Base-by-base conservation (phyloP, 768 basidiomycete genomes). In the Suillus brevipes region DNA sequence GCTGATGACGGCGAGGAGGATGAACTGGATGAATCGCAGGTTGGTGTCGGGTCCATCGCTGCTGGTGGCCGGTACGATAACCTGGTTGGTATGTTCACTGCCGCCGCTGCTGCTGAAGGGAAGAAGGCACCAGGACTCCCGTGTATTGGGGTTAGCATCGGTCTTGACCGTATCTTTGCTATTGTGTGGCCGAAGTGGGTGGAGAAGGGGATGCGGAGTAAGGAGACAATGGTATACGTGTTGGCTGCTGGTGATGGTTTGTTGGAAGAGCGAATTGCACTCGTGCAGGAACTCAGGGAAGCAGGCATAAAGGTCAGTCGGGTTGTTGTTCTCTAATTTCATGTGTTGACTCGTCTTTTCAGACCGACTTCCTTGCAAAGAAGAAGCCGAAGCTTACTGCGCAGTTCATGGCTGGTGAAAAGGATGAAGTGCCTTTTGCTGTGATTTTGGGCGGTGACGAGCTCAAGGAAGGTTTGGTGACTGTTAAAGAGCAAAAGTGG, bases 1-100 rank as follows among this genome's bases (percentile, higher is more conserved):
- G 63, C 74, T 20, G 78, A 79, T 23, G 82, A 78, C 6, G 72
- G 67, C 25, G 84, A 81, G 20, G 89, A 93, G 40, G 89, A 94
- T 61, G 97, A 96, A 69, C 79, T 95, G 43, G 97, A 99, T 77
- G 97, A 98, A 74, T 91, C 92, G 1, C 85, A 89, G 69, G 88
- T 99, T 45, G 97, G 97, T 23, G 95, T 99, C 3, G 97, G 97
- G n/a, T 97, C 95, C 16, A 97, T 99, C 75, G 97, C 96, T n/a
- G 97, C 93, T 1, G 97, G 97, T 13, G 97, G 97, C 10, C 85
- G 97, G 40, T 99, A 99, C 78, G 97, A 99, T 80, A 89, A 89
- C 62, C 90, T 99, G 28, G 97, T 99, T 1, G 90, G 92, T 37
- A 86, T 95, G 82, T 97, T 99, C 82, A 83, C 86, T n/a, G 82